phyloP scores from a whole-genome alignment of 495 filamentous ascomycete species.

The Aspergillus diversus region DNA sequence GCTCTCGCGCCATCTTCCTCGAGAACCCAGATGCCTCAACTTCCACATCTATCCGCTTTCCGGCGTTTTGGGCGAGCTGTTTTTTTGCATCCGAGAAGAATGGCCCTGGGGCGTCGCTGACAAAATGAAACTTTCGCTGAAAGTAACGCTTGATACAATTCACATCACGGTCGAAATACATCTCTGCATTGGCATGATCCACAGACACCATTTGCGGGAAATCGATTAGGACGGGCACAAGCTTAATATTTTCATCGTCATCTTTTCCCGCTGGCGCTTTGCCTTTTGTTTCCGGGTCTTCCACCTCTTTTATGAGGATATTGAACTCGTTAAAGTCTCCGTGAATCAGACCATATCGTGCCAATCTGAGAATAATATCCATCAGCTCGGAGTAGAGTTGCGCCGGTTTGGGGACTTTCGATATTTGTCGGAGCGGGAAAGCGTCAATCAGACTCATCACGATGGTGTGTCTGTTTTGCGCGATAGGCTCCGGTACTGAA shows the following conservation, averaged over 20 bases:
- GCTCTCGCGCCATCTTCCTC: constrained; percentile 90
- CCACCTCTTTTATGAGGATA: constrained; percentile 82
- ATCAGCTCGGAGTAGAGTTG: constrained; percentile 86
- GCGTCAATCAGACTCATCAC: constrained; percentile 92
- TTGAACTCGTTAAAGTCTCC: constrained; percentile 99
- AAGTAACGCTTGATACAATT: constrained; percentile 94
- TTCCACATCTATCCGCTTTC: constrained; percentile 77
- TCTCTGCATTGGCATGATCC: constrained; percentile 87
- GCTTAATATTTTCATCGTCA: constrained; percentile 39
- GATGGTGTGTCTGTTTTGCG: constrained; percentile 89
- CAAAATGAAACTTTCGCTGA: constrained; percentile 83
- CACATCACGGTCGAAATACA: constrained; percentile 95
- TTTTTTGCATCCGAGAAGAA: constrained; percentile 83
- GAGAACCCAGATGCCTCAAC: constrained; percentile 95
- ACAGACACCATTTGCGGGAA: constrained; percentile 99
- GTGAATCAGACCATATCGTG: constrained; percentile 89
- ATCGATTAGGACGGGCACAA: constrained; percentile 82
- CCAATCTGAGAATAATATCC: constrained; percentile 79
- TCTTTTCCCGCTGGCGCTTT: constrained; percentile 38
- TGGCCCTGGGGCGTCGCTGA: constrained; percentile 78
- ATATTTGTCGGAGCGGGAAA: constrained; percentile 84
- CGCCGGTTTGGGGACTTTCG: constrained; percentile 76
- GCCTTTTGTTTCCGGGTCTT: constrained; percentile 43
- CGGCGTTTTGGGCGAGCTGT: constrained; percentile 63
- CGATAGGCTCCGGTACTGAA: constrained; percentile 82